Evolutionary conservation across 805 yeast species (phyloP), one percentile per base, ranked within the genome.

Genomic region (Saturnispora kantuleensis): DNA sequence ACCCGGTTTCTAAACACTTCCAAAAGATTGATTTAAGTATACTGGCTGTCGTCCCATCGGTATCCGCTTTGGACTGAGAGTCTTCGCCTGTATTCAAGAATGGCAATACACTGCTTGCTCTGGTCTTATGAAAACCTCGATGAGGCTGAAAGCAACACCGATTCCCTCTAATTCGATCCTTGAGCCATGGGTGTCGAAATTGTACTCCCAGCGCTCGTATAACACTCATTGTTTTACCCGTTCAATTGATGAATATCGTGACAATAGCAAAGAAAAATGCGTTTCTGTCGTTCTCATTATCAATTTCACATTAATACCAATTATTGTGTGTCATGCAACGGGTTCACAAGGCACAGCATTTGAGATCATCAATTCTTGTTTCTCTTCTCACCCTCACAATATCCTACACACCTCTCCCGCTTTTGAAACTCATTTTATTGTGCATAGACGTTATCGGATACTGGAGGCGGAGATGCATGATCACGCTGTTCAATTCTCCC

Each of bases 1-100:
- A 78, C 0, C 80, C 78, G 0, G 93, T 78, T 56, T 84, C 93
- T 4, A 73, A 48, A 46, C 78, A 70, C 53, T 76, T 79, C 30
- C 29, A 43, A 37, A 32, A 15, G 11, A 38, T 38, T 5, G 31
- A 10, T n/a, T 30, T 42, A 13, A 42, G 15, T n/a, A 11, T 36
- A 16, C 15, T n/a, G 12, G 26, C 13, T 34, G 37, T 16, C 11
- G 37, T 12, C 16, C 17, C 37, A 5, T 34, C 10, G 1, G 15
- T 34, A 5, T 18, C 18, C 37, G 13, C 7, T n/a, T 34, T 11
- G 18, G 26, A 21, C 5, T 21, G 26, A 21, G 26, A 21, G 26
- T 34, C 37, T 34, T 34, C 37, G 11, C 16, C 18, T 34, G n/a
- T 16, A n/a, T 34, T 15, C 16, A 34, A 34, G 18, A 34, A 34